Percentiles rank a stretch among this genome's conserved stretches.
Conservation (phyloP, 2,329 filamentous ascomycete species). For the Fusarium aywerte region DNA sequence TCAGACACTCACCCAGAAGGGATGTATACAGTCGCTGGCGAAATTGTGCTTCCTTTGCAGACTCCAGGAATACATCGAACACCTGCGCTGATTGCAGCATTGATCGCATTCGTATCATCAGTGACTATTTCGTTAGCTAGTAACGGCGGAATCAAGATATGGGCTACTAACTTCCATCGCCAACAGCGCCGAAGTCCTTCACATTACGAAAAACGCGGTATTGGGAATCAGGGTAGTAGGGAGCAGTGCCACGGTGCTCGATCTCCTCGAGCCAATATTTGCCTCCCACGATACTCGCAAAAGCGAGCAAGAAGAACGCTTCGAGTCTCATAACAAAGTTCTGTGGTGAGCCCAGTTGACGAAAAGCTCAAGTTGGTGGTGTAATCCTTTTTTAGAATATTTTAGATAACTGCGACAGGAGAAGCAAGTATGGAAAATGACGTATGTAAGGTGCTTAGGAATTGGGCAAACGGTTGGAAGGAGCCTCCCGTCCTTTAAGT, state of each 20-base stretch:
- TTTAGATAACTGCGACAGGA: background rate
- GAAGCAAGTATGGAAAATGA: background rate
- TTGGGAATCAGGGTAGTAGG: slow-evolving; percentile 45
- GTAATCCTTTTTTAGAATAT: background rate
- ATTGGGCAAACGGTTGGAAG: background rate
- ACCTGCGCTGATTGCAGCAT: slow-evolving; percentile 44
- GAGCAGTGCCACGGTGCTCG: slow-evolving; percentile 43
- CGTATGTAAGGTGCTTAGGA: background rate
- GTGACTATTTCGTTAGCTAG: slow-evolving; percentile 30
- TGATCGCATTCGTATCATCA: slow-evolving; percentile 47
- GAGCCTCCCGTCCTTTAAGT: background rate
- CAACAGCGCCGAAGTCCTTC: slow-evolving; percentile 47
- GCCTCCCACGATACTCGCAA: slow-evolving; percentile 16
- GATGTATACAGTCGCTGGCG: slow-evolving; percentile 53
- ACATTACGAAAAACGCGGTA: slow-evolving; percentile 49
- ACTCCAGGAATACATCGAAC: slow-evolving; percentile 41
- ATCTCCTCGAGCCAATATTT: slow-evolving; percentile 48
- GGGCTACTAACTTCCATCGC: slow-evolving; percentile 44
- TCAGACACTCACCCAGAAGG: slow-evolving; percentile 50
- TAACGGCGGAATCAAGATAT: background rate
- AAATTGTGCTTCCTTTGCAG: slow-evolving; percentile 49
- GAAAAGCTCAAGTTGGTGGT: background rate
- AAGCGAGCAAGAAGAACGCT: slow-evolving; percentile 14
- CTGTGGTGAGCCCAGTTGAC: background rate
- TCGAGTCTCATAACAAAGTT: slow-evolving; percentile 34